Base-by-base conservation (phyloP, 768 basidiomycete species). In the Strobilomyces echinocephalus region DNA sequence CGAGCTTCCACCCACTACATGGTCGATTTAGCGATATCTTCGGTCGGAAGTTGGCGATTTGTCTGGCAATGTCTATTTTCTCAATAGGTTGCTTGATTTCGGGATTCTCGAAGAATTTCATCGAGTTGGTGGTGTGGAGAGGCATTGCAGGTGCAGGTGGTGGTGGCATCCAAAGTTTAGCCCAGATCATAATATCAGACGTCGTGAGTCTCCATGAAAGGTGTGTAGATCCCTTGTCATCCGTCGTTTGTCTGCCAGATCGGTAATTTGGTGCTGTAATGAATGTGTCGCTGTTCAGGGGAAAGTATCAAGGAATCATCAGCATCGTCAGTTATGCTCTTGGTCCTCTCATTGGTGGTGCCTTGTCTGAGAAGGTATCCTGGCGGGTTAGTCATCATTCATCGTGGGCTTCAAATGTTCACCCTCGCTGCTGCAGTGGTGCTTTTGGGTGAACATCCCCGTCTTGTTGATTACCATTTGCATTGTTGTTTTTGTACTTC, bases 21-120 rank as follows among this genome's bases (percentile, higher is more conserved):
- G 46, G 46, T 18, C 46, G 46, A 34, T 47, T 47, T 16, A 47
- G 46, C 33, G 46, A 47, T 9, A 47, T 38, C 10, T 47, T 47
- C 9, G 46, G 46, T 38, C 46, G 46, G 15, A 47, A 47, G 35
- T 4, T 24, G 26, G 24, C 35, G 14, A 2, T 47, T 8, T 47
- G 35, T 38, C 4, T 28, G 11, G 35, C 46, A 4, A 36, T 47
- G 35, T 36, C 46, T 8, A 34, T 47, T 16, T 47, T 36, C 35
- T 26, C 26, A 16, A 10, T 38, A 2, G 46, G 34, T 26, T 36
- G 15, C 35, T 26, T 47, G 46, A 11, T 28, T 18, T 21, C 35
- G 5, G 46, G 46, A 5, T 47, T 47, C 16, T 47, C 46, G 35
- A 26, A 21, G 24, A 36, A 10, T 18, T 16, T 47, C 24, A 8